Evolutionary conservation across 345 rosid species (phyloP).

Genomic region (Triadica sebifera): DNA sequence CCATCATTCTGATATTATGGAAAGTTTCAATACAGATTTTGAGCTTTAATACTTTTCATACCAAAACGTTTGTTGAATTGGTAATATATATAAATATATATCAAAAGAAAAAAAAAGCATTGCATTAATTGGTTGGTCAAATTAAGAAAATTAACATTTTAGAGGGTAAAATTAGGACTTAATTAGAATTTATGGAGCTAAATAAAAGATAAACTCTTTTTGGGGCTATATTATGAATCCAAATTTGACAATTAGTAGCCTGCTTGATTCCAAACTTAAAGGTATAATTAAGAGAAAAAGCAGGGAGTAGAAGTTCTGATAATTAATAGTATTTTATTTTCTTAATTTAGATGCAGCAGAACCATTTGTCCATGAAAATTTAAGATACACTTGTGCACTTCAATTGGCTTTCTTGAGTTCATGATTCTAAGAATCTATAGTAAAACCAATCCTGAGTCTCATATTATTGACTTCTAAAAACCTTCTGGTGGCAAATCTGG

Average conservation of each 20-base stretch:
- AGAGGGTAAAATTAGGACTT: neutral
- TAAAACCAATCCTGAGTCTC: slow-evolving; percentile 27
- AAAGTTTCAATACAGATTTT: neutral
- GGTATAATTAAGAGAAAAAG: slow-evolving; percentile 11
- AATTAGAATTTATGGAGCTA: too few species aligned
- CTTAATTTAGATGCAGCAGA: slow-evolving; percentile 14
- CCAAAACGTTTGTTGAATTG: neutral
- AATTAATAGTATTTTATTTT: neutral
- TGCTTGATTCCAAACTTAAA: neutral
- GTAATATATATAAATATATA: too few species aligned
- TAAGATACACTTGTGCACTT: slow-evolving; percentile 29
- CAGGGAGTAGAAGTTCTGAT: neutral
- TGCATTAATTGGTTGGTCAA: neutral
- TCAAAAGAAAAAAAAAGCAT: neutral
- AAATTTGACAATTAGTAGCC: neutral
- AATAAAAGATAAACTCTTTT: neutral
- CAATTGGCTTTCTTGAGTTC: slow-evolving; percentile 39
- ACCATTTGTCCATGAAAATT: slow-evolving; percentile 46
- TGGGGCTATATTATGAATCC: too few species aligned
- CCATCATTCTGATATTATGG: neutral
- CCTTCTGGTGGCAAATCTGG: slow-evolving; percentile 21
- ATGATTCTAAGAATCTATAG: slow-evolving; percentile 19
- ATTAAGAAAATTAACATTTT: neutral
- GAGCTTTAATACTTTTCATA: neutral
- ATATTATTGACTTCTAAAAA: slow-evolving; percentile 3